Conservation (phyloP, 179 eudicot genomes). For the Silene noctiflora region DNA sequence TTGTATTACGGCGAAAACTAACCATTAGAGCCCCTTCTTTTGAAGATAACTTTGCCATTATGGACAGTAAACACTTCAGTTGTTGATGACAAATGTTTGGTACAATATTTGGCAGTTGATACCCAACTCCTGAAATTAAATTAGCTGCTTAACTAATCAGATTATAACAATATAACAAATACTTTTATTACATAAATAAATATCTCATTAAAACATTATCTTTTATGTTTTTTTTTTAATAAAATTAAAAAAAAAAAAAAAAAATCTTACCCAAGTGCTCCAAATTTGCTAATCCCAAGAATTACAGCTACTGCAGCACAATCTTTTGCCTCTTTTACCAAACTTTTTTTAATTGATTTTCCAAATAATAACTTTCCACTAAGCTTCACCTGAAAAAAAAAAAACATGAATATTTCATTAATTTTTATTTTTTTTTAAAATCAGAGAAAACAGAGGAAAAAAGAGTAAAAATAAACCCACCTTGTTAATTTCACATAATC, state of each 20-base stretch:
- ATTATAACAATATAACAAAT: conserved; percentile 9
- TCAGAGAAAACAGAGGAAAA: conserved; percentile 1
- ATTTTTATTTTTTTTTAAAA: background rate
- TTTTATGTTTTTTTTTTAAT: background rate
- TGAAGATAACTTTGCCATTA: conserved; percentile 71
- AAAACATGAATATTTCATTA: conserved; percentile 2
- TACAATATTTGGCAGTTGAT: conserved; percentile 77
- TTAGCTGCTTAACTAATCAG: conserved; percentile 19
- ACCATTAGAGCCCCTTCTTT: conserved; percentile 51
- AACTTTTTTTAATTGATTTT: conserved; percentile 62
- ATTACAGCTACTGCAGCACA: conserved; percentile 45
- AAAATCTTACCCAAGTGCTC: conserved; percentile 50
- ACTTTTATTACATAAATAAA: background rate
- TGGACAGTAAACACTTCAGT: conserved; percentile 65
- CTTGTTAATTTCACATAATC: conserved; percentile 64
- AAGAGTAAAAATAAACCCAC: conserved; percentile 31
- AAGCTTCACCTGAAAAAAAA: conserved; percentile 56
- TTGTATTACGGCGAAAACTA: background rate
- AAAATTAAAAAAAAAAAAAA: too few relatives aligned
- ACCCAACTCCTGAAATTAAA: conserved; percentile 53
- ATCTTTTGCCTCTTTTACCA: conserved; percentile 67
- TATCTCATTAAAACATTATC: background rate
- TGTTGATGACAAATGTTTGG: conserved; percentile 57
- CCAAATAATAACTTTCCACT: conserved; percentile 54
- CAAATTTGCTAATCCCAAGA: conserved; percentile 58